Conservation (phyloP, 192 early-diverging fungal species). For the Mortierella hygrophila region DNA sequence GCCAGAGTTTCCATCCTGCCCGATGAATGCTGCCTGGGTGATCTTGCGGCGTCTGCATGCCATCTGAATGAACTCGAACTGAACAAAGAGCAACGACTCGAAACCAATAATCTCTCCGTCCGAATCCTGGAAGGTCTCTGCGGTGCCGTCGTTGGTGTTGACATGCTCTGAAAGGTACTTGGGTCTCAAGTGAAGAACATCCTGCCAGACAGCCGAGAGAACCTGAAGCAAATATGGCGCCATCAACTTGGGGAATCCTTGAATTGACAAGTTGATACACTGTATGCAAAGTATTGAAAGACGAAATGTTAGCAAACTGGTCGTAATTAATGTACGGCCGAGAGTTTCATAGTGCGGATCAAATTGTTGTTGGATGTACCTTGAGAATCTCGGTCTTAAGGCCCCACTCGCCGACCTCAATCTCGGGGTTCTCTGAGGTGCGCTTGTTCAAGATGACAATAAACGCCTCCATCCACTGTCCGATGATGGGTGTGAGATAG, state of each 20-base stretch:
- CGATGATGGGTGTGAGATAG: conserved; percentile 82
- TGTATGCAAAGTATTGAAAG: conserved; percentile 21
- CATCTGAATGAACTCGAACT: conserved; percentile 77
- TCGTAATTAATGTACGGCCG: background rate
- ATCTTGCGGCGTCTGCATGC: conserved; percentile 67
- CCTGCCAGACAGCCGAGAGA: conserved; percentile 78
- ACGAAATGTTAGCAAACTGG: background rate
- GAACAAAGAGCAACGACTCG: conserved; percentile 73
- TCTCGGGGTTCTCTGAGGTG: conserved; percentile 54
- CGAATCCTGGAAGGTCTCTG: conserved; percentile 72
- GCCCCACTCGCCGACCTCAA: conserved; percentile 69
- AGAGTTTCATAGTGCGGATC: background rate
- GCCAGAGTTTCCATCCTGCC: conserved; percentile 53
- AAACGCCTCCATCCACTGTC: conserved; percentile 84
- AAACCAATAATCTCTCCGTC: conserved; percentile 79
- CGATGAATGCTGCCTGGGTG: conserved; percentile 64
- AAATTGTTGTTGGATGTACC: conserved; percentile 50
- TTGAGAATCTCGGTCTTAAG: conserved; percentile 82
- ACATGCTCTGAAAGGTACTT: conserved; percentile 62
- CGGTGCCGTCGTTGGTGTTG: conserved; percentile 51
- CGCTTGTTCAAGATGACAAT: conserved; percentile 72
- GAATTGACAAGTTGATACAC: conserved; percentile 71
- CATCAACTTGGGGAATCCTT: conserved; percentile 75
- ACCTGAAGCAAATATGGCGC: conserved; percentile 61
- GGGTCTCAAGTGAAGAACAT: conserved; percentile 69